Evolutionary conservation across 2,329 filamentous ascomycete genomes (phyloP), one percentile per base, ranked within the genome.

Genomic region (Cordyceps farinosa): DNA sequence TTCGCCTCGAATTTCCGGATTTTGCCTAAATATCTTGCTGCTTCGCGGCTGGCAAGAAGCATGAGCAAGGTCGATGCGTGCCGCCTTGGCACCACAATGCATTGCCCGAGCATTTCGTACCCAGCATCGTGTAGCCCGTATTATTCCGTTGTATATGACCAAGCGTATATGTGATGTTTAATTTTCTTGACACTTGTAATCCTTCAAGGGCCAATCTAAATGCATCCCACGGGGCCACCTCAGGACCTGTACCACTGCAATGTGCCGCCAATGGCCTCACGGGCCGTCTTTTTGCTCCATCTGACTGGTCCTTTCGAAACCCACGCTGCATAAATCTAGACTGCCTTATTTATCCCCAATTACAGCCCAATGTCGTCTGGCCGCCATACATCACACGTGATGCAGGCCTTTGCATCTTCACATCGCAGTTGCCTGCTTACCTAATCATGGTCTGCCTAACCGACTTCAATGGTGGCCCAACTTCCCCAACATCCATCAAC

Each of bases 391-490:
- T 54, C 50, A 61, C 58, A 61, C 58, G 58, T 61, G 58, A 61
- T 61, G 58, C 50, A 11, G 29, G 30, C 58, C 17, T 45, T 47
- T 47, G 29, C 50, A 44, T 45, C 48, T 44, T 47, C 50, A 61
- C 47, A 45, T 45, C 34, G 38, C 30, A 56, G 42, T 51, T 34
- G 30, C n/a, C 4, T 58, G 61, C 36, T 63, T 58, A 63, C 55
- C 45, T 63, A 63, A 63, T 63, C 54, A 40, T 45, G 36, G 58
- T 45, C 61, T 32, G 55, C 61, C 61, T 53, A 63, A 63, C 45
- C 40, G 17, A 59, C 53, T 13, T 58, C 61, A 53, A 47, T 58
- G 5, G 61, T 63, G 10, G 61, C 61, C 61, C 61, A 63, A 63
- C 54, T 38, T 57, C 56, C 61, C 61, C 61, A 63, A 59, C 48